Percentiles rank a stretch among this genome's conserved stretches.
Conservation (phyloP, 2,329 filamentous ascomycete genomes). For the Fusarium austroafricanum region DNA sequence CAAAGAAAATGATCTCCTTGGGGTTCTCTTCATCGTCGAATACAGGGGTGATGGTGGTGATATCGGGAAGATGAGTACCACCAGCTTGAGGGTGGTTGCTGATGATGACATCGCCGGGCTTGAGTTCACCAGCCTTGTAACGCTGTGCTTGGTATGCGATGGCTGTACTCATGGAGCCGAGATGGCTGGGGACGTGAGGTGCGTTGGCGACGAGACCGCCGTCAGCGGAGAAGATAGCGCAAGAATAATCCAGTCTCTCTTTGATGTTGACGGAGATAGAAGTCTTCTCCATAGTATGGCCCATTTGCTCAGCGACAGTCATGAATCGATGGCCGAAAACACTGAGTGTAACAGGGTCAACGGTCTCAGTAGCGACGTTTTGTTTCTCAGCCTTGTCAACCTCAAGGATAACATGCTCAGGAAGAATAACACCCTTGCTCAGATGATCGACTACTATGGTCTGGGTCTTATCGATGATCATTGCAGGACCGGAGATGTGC, state of each 20-base stretch:
- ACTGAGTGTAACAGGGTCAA: conserved; percentile 78
- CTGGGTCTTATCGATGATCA: conserved; percentile 78
- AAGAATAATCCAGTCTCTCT: conserved; percentile 82
- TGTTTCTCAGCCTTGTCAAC: conserved; percentile 37
- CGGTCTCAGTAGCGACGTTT: conserved; percentile 52
- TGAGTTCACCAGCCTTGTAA: conserved; percentile 37
- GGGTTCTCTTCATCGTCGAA: conserved; percentile 47
- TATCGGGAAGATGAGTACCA: conserved; percentile 46
- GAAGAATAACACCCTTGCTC: conserved; percentile 49
- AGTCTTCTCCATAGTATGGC: conserved; percentile 79
- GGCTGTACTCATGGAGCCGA: conserved; percentile 40
- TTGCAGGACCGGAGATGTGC: conserved; percentile 67
- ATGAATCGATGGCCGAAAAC: conserved; percentile 85
- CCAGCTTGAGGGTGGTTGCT: conserved; percentile 44
- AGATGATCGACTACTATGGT: conserved; percentile 75
- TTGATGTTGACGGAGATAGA: conserved; percentile 82
- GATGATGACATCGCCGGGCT: conserved; percentile 39
- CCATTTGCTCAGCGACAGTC: conserved; percentile 86
- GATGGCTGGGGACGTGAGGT: conserved; percentile 36
- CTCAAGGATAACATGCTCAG: conserved; percentile 53
- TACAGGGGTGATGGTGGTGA: conserved; percentile 46
- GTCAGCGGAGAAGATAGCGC: conserved; percentile 79
- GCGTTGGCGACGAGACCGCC: conserved; percentile 39
- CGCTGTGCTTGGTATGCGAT: conserved; percentile 37
- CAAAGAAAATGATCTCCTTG: conserved; percentile 50